These are phyloP conservation scores for Gorgonomyces haynaldii DNA, from an alignment of 192 early-diverging fungal species.

Conservation along the genomic window DNA sequence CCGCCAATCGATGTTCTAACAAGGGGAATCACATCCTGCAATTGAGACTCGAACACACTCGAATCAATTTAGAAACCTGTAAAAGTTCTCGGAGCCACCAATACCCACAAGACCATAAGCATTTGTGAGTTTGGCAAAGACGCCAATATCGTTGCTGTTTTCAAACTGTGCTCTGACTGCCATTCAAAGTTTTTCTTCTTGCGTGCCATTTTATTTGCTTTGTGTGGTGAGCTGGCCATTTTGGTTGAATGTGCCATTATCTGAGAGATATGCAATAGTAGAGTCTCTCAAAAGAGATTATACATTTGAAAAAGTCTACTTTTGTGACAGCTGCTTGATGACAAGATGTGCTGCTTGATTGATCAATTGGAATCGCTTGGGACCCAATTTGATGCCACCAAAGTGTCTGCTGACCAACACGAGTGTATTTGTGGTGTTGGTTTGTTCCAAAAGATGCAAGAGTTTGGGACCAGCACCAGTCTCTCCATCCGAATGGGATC, in stretches of 20 bases:
- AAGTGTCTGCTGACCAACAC: constrained; percentile 82
- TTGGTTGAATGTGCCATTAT: no score
- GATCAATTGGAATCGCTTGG: constrained; percentile 85
- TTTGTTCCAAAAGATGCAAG: constrained; percentile 58
- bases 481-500: constrained; percentile 77
- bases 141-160: constrained; percentile 98
- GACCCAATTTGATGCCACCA: constrained; percentile 74
- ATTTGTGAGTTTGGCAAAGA: constrained; percentile 95
- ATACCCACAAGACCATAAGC: constrained; percentile 93
- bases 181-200: no score
- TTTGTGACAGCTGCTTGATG: no score
- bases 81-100: constrained; percentile 99
- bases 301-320: no score
- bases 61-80: constrained; percentile 49
- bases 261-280: no score
- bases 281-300: no score
- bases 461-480: constrained; percentile 66
- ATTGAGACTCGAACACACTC: constrained; percentile 90
- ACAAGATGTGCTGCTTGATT: constrained; percentile 77
- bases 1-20: constrained; percentile 95
- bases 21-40: constrained; percentile 90
- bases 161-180: constrained; percentile 81
- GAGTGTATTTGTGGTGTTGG: constrained; percentile 58
- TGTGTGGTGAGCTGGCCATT: no score
- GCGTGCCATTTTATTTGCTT: no score